Conservation (phyloP, 176 grass and related monocot genomes). For the Triticum aestivum region IWGSC_CS_RefSeq_v2.1 NC_057797.1:761731102-761731601, state of each 20-base stretch:
- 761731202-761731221: neutral
- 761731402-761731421: conserved; percentile 14
- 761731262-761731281: neutral
- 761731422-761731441: neutral
- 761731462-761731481: neutral
- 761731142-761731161: neutral
- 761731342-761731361: neutral
- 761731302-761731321: conserved; percentile 20
- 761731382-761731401: conserved; percentile 40
- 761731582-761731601: no score
- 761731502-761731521: neutral
- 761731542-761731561: neutral
- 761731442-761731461: neutral
- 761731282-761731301: neutral
- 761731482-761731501: neutral
- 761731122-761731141: neutral
- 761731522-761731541: neutral
- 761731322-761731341: conserved; percentile 26
- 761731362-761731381: conserved; percentile 18
- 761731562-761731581: no score
- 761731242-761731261: conserved; percentile 10
- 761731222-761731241: neutral
- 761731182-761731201: neutral
- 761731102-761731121: conserved; percentile 20
- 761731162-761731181: neutral